Percentiles rank a stretch among this genome's conserved stretches.
Conservation (phyloP, 345 rosid genomes). For the Citrus sinensis region DVS_A1.0 CM039164.1:25765501-25766000, state of each 20-base stretch:
- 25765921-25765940: neutral
- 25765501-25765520: neutral
- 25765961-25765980: neutral
- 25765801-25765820: neutral
- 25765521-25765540: neutral
- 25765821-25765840: neutral
- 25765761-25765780: neutral
- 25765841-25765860: neutral
- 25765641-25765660: conserved; percentile 10
- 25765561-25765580: neutral
- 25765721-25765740: neutral
- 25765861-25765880: neutral
- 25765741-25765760: neutral
- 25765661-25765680: neutral
- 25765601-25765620: neutral
- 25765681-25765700: neutral
- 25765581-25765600: neutral
- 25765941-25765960: neutral
- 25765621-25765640: neutral
- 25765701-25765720: neutral
- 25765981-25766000: neutral
- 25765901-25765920: neutral
- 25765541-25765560: neutral
- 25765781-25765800: too few relatives aligned
- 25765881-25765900: neutral